These are phyloP conservation scores for Nannochloropsis salina DNA, from an alignment of 108 stramenopile species.

Conservation along the genomic window DNA sequence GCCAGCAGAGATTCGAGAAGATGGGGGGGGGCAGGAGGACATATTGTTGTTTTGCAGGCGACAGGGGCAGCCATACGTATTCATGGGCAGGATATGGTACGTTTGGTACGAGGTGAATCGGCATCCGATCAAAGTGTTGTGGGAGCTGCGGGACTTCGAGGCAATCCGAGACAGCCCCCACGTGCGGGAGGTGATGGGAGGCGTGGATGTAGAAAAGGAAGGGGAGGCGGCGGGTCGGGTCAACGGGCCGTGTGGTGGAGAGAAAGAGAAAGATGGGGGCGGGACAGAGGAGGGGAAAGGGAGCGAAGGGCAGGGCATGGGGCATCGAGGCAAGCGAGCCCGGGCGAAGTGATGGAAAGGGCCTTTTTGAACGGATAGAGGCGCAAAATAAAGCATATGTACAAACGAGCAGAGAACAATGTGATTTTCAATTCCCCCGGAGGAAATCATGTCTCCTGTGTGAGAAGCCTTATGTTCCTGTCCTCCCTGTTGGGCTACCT, in stretches of 20 bases:
- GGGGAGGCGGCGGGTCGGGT: neutral
- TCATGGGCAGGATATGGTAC: constrained; percentile 3
- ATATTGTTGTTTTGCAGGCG: neutral
- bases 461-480: no score
- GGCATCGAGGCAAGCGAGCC: no score
- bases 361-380: no score
- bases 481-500: neutral
- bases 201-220: neutral
- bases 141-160: neutral
- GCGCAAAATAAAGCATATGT: no score
- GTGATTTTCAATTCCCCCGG: no score
- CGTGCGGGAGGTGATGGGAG: neutral
- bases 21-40: neutral
- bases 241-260: no score
- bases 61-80: neutral
- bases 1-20: neutral
- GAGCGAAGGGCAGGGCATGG: neutral
- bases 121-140: constrained; percentile 15
- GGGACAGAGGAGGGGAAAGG: neutral
- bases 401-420: no score
- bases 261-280: neutral
- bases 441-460: no score
- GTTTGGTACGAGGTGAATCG: neutral
- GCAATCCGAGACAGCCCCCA: neutral
- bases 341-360: no score